Conservation (phyloP, 805 yeast species). For the Nakazawaea siamensis region DNA sequence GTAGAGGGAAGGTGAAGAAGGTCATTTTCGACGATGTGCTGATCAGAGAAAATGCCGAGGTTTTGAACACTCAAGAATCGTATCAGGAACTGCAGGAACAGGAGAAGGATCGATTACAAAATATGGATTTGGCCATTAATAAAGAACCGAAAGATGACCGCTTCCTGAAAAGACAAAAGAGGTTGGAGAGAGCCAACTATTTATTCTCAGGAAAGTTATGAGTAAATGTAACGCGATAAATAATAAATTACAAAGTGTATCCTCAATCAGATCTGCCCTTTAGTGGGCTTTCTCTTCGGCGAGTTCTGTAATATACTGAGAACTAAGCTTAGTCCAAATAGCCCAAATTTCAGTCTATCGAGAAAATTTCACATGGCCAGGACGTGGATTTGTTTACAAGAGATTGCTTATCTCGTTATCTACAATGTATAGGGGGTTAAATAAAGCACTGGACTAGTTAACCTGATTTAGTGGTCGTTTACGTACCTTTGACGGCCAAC, state of each 20-base stretch:
- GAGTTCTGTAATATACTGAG: too few species aligned
- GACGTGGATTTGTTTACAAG: too few species aligned
- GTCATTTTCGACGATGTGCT: conserved; percentile 22
- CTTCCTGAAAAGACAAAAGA: conserved; percentile 1
- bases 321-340: too few species aligned
- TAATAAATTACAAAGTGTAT: neutral
- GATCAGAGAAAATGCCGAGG: conserved; percentile 9
- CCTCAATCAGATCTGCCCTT: too few species aligned
- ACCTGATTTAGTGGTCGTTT: too few species aligned
- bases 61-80: conserved; percentile 9
- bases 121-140: conserved; percentile 4
- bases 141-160: neutral
- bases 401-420: too few species aligned
- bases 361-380: too few species aligned
- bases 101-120: conserved; percentile 14
- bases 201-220: conserved; percentile 1
- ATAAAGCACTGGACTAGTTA: too few species aligned
- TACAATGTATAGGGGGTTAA: too few species aligned
- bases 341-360: too few species aligned
- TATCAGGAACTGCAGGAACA: conserved; percentile 7
- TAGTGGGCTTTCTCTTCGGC: too few species aligned
- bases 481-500: too few species aligned
- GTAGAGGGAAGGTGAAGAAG: conserved; percentile 27
- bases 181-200: conserved; percentile 5
- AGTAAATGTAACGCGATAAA: neutral